Evolutionary conservation across 345 rosid genomes (phyloP).

Genomic region (Moricandia moricandioides): DNA sequence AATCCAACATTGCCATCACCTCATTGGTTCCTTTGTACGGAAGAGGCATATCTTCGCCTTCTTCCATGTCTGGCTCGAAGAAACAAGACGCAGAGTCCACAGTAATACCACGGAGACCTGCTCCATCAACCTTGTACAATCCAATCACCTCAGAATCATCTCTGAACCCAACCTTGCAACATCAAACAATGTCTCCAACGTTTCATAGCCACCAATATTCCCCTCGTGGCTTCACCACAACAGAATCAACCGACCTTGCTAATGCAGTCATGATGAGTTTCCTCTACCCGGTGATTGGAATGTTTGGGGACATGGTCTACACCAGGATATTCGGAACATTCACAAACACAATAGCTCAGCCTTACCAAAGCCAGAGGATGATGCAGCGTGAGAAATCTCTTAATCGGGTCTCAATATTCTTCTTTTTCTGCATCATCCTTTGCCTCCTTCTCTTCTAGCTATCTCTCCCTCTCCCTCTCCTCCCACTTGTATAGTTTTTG

Average conservation of each 20-base stretch:
- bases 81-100: conserved; percentile 25
- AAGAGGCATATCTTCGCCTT: conserved; percentile 52
- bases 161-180: conserved; percentile 22
- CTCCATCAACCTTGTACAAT: conserved; percentile 29
- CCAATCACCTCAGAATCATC: conserved; percentile 10
- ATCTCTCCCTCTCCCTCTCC: conserved; percentile 1
- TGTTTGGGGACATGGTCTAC: conserved; percentile 61
- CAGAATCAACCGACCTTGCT: conserved; percentile 44
- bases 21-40: conserved; percentile 91
- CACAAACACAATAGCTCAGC: conserved; percentile 47
- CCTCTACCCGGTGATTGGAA: conserved; percentile 52
- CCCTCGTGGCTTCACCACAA: conserved; percentile 40
- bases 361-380: conserved; percentile 55
- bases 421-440: conserved; percentile 68
- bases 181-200: conserved; percentile 29
- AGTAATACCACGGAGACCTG: conserved; percentile 63
- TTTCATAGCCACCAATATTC: conserved; percentile 27
- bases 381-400: conserved; percentile 66
- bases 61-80: conserved; percentile 9
- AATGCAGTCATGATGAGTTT: conserved; percentile 44
- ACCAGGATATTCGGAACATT: conserved; percentile 53
- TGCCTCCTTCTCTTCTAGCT: conserved; percentile 55
- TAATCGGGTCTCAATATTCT: conserved; percentile 69
- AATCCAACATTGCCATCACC: conserved; percentile 55
- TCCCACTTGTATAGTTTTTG: conserved; percentile 23